phyloP scores from a whole-genome alignment of 148 eudicot genomes.

The Camellia lanceoleosa region DNA sequence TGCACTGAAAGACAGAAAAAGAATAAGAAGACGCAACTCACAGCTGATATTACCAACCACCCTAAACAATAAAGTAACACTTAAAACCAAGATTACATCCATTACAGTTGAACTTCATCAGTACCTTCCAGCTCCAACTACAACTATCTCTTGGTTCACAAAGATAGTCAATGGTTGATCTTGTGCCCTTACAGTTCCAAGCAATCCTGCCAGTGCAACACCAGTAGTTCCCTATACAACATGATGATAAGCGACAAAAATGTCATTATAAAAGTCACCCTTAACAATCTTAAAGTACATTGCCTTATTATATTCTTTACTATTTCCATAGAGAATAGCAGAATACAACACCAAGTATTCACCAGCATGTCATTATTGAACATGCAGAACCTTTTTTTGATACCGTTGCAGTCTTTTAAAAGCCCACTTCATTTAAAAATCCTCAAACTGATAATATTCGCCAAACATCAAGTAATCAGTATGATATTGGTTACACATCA shows the following conservation, averaged over 20 bases:
- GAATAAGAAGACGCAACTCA: slow-evolving; percentile 9
- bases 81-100: slow-evolving; percentile 5
- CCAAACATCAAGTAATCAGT: slow-evolving; percentile 15
- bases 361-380: slow-evolving; percentile 98
- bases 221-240: slow-evolving; percentile 89
- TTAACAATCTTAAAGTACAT: neutral
- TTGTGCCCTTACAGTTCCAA: slow-evolving; percentile 95
- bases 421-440: slow-evolving; percentile 99
- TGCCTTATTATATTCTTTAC: neutral
- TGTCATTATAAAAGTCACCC: neutral
- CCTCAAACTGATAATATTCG: slow-evolving; percentile 71
- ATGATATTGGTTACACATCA: slow-evolving; percentile 12
- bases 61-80: neutral
- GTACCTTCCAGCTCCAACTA: slow-evolving; percentile 99
- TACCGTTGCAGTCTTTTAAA: slow-evolving; percentile 89
- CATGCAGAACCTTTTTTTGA: slow-evolving; percentile 84
- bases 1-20: neutral
- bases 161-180: slow-evolving; percentile 82
- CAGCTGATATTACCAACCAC: slow-evolving; percentile 10
- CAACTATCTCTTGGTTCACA: slow-evolving; percentile 86
- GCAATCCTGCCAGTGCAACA: slow-evolving; percentile 93
- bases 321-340: neutral
- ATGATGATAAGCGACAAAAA: neutral
- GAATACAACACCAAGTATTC: slow-evolving; percentile 20
- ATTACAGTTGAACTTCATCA: slow-evolving; percentile 1